Evolutionary conservation across 441 rosid genomes (phyloP), one percentile per base, ranked within the genome.

Genomic region (Gossypium lobatum): DNA sequence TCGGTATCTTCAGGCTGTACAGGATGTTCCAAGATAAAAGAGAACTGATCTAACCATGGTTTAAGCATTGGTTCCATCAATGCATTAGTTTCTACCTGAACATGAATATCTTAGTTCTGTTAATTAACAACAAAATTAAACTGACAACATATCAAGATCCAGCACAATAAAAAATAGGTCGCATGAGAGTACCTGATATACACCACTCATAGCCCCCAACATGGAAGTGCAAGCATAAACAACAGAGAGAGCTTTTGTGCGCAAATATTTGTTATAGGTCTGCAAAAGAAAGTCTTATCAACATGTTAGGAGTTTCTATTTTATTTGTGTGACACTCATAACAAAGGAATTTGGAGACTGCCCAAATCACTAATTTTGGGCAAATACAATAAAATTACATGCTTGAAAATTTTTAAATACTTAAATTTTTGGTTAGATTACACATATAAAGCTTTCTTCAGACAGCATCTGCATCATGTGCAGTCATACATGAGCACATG

Each of bases 1-100:
- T 95, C 93, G 52, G 98, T 97, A 86, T 91, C 93, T 86, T 93
- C 98, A 73, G 83, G 79, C 75, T 89, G 88, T 74, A 93, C 83
- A 26, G 99, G 97, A 78, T 81, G 87, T 77, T 83, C 85, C 79
- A 95, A 80, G 81, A 90, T 88, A 54, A 81, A 75, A 78, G 89
- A 79, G 76, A 90, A 93, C 77, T 83, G 87, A 72, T 83, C 88
- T 89, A 91, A 84, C 99, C 96, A 95, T 62, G 84, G 80, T 77
- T 90, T 86, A 70, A 90, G 82, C 87, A 91, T 81, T 50, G 96
- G 86, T 54, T 78, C 76, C 78, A 91, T 81, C 78, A 95, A 74
- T 68, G 83, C 82, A 79, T 64, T 79, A 68, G 86, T 85, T 85
- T 93, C 97, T 72, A 84, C 85, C 99, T 95, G 88, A 83, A 91